Conservation (phyloP, 75 land plant species). For the Adiantum capillusveneris region DNA sequence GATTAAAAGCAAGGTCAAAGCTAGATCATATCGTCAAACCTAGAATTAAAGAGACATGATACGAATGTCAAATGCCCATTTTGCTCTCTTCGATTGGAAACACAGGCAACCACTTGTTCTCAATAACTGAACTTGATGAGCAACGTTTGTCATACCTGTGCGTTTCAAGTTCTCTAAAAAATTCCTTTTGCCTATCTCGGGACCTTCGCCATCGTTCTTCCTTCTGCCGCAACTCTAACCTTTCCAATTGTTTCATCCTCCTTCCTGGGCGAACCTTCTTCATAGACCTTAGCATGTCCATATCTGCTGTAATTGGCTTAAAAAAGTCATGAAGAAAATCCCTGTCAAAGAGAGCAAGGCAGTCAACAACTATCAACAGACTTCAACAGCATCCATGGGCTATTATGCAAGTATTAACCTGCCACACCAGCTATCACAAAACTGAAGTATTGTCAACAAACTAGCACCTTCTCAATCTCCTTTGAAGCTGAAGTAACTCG, state of each 20-base stretch:
- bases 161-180: constrained; percentile 76
- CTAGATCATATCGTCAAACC: too few relatives aligned
- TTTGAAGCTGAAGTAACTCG: constrained; percentile 76
- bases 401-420: too few relatives aligned
- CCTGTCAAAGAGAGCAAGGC: constrained; percentile 37
- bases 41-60: too few relatives aligned
- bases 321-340: constrained; percentile 88
- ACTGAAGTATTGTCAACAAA: background rate
- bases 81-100: too few relatives aligned
- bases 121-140: too few relatives aligned
- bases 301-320: constrained; percentile 61
- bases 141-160: constrained; percentile 93
- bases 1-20: too few relatives aligned
- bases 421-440: background rate
- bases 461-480: constrained; percentile 63
- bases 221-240: constrained; percentile 78
- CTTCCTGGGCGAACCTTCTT: constrained; percentile 86
- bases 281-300: constrained; percentile 66
- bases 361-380: background rate
- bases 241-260: constrained; percentile 82
- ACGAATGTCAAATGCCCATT: too few relatives aligned
- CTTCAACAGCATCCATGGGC: too few relatives aligned
- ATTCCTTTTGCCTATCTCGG: constrained; percentile 89
- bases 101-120: too few relatives aligned
- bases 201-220: constrained; percentile 86